phyloP scores from a whole-genome alignment of 2,329 filamentous ascomycete genomes.

The Paecilomyces niveus region DNA sequence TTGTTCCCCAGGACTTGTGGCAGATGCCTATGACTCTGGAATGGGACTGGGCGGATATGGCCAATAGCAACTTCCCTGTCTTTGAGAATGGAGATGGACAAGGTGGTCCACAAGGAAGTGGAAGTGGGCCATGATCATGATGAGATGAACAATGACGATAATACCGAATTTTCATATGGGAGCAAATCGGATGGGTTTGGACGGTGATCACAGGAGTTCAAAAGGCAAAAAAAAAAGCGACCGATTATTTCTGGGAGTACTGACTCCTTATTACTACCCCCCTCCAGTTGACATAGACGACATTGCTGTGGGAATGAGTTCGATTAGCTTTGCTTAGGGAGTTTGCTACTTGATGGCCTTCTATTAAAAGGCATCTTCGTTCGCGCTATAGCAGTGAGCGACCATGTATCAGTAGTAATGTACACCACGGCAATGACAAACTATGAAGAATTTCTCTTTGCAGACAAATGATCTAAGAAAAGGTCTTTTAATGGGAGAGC shows the following conservation, averaged over 20 bases:
- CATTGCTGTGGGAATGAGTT: not conserved
- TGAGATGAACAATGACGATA: constrained; percentile 8
- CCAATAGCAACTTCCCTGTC: constrained; percentile 25
- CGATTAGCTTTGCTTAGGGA: not conserved
- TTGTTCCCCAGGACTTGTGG: constrained; percentile 89
- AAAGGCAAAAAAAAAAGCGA: not conserved
- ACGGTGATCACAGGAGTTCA: not conserved
- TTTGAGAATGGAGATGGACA: constrained; percentile 20
- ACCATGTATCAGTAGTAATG: not conserved
- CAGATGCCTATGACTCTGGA: constrained; percentile 94
- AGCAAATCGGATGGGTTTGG: not conserved
- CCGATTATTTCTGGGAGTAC: not conserved
- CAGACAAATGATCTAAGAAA: not conserved
- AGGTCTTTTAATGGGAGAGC: not conserved
- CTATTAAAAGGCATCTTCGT: not conserved
- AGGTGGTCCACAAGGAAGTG: constrained; percentile 15
- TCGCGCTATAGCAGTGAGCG: not conserved
- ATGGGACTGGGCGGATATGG: constrained; percentile 65
- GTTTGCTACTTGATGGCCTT: not conserved
- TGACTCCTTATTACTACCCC: not conserved
- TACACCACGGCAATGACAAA: not conserved
- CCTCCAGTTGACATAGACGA: not conserved
- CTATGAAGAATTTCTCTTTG: not conserved
- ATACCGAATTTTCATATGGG: constrained; percentile 7
- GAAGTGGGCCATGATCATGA: constrained; percentile 18